phyloP scores from a whole-genome alignment of 352 stramenopile genomes.

The Phytophthora pinifolia region DNA sequence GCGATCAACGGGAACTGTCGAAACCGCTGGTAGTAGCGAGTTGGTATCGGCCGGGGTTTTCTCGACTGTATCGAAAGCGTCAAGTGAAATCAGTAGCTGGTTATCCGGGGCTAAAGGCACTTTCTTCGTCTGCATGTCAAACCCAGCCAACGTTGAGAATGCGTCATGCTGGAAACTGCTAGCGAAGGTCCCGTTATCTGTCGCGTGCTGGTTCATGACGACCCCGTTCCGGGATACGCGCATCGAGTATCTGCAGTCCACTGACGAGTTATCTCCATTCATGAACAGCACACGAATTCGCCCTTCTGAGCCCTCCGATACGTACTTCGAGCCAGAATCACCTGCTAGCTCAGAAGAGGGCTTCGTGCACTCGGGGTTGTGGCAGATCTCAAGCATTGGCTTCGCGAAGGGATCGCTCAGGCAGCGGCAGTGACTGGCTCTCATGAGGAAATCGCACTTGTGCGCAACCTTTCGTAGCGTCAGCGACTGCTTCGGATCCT shows the following conservation, averaged over 20 bases:
- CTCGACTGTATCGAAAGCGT: conserved; percentile 32
- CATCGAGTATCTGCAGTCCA: conserved; percentile 47
- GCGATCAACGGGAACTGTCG: neutral
- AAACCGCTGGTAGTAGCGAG: conserved; percentile 4
- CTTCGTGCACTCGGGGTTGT: conserved; percentile 18
- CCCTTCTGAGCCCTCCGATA: conserved; percentile 20
- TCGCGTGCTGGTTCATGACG: conserved; percentile 23
- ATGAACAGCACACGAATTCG: conserved; percentile 44
- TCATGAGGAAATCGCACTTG: conserved; percentile 83
- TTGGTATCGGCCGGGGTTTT: neutral
- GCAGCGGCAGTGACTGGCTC: conserved; percentile 62
- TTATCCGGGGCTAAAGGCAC: conserved; percentile 32
- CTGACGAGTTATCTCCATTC: conserved; percentile 28
- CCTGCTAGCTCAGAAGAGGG: neutral
- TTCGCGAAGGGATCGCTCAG: conserved; percentile 51
- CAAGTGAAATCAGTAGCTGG: conserved; percentile 61
- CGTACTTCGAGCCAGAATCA: neutral
- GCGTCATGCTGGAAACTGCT: conserved; percentile 66
- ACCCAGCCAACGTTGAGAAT: conserved; percentile 46
- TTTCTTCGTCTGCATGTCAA: conserved; percentile 47
- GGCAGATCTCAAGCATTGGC: conserved; percentile 47
- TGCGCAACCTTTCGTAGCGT: conserved; percentile 56
- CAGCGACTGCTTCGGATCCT: conserved; percentile 33
- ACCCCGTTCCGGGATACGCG: conserved; percentile 23
- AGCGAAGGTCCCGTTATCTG: conserved; percentile 33